Evolutionary conservation across 2,329 filamentous ascomycete genomes (phyloP), one percentile per base, ranked within the genome.

Genomic region (Sclerotinia minor): DNA sequence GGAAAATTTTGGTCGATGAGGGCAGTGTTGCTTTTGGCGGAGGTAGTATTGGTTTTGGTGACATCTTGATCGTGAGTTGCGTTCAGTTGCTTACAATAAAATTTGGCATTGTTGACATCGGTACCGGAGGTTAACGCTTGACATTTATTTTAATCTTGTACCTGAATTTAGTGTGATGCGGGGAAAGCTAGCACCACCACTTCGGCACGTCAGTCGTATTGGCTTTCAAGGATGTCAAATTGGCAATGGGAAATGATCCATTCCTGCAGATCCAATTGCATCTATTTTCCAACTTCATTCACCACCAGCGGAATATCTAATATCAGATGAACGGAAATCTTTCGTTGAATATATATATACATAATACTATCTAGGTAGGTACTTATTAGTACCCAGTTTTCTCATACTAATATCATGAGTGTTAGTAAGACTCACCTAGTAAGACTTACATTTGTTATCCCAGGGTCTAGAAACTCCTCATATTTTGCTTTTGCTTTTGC

Each of bases 1-100:
- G 69, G 45, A 66, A 57, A 52, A 70, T 71, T 21, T 70, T 68
- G 41, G 65, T 54, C 9, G 64, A 41, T 13, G 68, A 68, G 70
- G 73, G 69, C 49, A 66, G 65, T 44, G 70, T 70, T n/a, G 71
- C 70, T 49, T 67, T 59, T 21, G 64, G 38, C 9, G 68, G 71
- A 70, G 58, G 58, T 6, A 63, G 49, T n/a, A 69, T 66, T 19
- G 65, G 67, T 38, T 67, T 72, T 24, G 70, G 73, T 70, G 75
- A 73, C 77, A 78, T 78, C 69, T 72, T 35, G 44, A 58, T 7
- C 17, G 24, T 66, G 13, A 57, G 65, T n/a, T n/a, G 15, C 15
- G 26, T 44, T 32, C 24, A 11, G 29, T 7, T 13, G 29, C 32
- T n/a, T 13, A 32, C 17, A 4, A 50, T 24, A 21, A 26, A 32